These are phyloP conservation scores for Phytophthora pinifolia DNA, from an alignment of 352 stramenopile species.

Conservation along the genomic window DNA sequence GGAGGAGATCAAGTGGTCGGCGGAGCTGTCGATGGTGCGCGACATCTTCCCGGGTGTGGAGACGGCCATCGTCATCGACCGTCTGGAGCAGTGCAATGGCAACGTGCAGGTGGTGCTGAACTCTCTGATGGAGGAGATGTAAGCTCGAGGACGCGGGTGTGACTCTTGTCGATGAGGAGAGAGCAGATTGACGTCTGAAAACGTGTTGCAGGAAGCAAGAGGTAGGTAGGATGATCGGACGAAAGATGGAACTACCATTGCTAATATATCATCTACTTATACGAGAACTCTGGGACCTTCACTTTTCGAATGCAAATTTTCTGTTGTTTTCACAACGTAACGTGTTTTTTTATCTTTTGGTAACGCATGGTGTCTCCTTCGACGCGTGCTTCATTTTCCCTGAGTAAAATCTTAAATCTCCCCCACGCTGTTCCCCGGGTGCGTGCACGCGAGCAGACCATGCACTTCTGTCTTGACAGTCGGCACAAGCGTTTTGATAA, in stretches of 20 bases:
- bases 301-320: too few relatives aligned
- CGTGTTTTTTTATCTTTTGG: too few relatives aligned
- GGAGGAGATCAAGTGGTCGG: conserved; percentile 81
- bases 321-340: too few relatives aligned
- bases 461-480: conserved; percentile 81
- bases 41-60: conserved; percentile 76
- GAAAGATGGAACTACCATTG: too few relatives aligned
- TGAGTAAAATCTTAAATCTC: too few relatives aligned
- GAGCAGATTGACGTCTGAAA: conserved; percentile 14
- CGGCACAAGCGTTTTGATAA: conserved; percentile 90
- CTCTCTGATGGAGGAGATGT: conserved; percentile 80
- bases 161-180: conserved; percentile 24
- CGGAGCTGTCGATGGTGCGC: conserved; percentile 65
- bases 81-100: conserved; percentile 78
- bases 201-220: conserved; percentile 13
- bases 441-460: too few relatives aligned
- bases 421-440: too few relatives aligned
- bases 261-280: too few relatives aligned
- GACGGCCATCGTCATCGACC: conserved; percentile 45
- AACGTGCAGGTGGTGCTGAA: conserved; percentile 85
- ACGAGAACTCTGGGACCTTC: too few relatives aligned
- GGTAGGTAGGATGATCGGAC: too few relatives aligned
- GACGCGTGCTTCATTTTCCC: too few relatives aligned
- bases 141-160: conserved; percentile 22
- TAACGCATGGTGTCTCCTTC: too few relatives aligned